Base-by-base conservation (phyloP, 768 basidiomycete genomes). In the Chalciporus piperatus region DNA sequence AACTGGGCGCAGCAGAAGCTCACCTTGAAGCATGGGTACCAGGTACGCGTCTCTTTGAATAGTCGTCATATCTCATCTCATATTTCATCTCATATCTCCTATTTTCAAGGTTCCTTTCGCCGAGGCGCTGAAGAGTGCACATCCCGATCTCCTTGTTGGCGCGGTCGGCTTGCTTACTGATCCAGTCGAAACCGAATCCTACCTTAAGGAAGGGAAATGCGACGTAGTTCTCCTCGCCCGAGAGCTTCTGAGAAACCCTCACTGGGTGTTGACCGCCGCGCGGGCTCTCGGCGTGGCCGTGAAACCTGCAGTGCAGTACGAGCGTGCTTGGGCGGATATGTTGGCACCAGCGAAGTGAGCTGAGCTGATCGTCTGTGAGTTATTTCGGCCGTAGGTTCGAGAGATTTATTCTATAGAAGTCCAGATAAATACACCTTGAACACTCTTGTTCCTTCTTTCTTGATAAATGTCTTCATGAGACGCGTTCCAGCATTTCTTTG, bases 101-200 rank as follows among this genome's bases (percentile, higher is more conserved):
- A 12, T 12, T 2, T 42, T 19, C 12, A 58, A 88, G 81, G 82
- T 87, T 1, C 83, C 78, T 3, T 89, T 88, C 59, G 82, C 89
- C 1, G 82, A 79, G 48, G 77, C 76, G 17, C 69, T 88, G 50
- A 85, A 87, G 67, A 77, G 78, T 45, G 79, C 79, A 0, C 65
- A 83, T 47, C 83, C 84, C 1, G 70, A 76, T 19, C 62, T 86
- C 20, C 52, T 72, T 16, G 67, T 89, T 45, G 80, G 83, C 10
- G 66, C 85, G 4, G 91, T 92, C 17, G 91, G 91, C 0, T 65
- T 88, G 45, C 88, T 94, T 61, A 85, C 82, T 0, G 75, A 81
- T 10, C 78, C 86, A 3, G 52, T 72, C 16, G 77, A 83, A 60
- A 80, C 74, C 1, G 82, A 92, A 62, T 72, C 77, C 7, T 81